Conservation (phyloP, 805 yeast species). For the Lachancea waltii region DNA sequence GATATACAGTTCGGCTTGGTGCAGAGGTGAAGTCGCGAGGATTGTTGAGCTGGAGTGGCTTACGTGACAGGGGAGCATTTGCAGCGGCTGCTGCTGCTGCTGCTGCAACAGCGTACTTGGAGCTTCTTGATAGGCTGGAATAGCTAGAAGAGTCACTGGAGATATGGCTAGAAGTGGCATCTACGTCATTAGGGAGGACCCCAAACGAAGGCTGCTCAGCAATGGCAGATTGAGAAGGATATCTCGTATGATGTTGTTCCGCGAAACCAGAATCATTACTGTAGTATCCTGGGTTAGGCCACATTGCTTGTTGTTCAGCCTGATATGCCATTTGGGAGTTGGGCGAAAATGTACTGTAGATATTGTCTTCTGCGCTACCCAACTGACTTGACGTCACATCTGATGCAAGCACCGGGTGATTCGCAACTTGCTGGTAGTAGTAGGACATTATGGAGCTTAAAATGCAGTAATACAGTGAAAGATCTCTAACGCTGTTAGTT, state of each 20-base stretch:
- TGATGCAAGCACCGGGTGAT: conserved; percentile 5
- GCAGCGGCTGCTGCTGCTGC: conserved; percentile 19
- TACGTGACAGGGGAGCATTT: conserved; percentile 14
- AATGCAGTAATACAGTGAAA: no score
- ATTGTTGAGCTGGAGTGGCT: conserved; percentile 16
- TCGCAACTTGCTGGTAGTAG: conserved; percentile 6
- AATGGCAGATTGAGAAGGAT: not conserved
- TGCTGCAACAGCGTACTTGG: conserved; percentile 2
- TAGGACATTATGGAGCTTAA: no score
- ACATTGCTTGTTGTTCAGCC: conserved; percentile 5
- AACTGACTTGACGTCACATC: conserved; percentile 1
- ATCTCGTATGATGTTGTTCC: conserved; percentile 2
- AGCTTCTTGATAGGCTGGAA: conserved; percentile 5
- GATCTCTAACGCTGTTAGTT: no score
- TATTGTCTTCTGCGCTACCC: conserved; percentile 1
- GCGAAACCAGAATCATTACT: conserved; percentile 1
- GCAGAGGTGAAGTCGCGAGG: conserved; percentile 38
- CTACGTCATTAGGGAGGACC: conserved; percentile 7
- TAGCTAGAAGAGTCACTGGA: conserved; percentile 15
- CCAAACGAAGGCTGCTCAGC: conserved; percentile 11
- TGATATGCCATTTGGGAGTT: conserved; percentile 6
- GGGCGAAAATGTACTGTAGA: conserved; percentile 6
- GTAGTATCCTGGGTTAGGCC: conserved; percentile 5
- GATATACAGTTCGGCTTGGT: conserved; percentile 79
- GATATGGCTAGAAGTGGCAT: conserved; percentile 12